These are phyloP conservation scores for Zalaria sp. DNA, from an alignment of 2,329 filamentous ascomycete genomes.

Conservation along the genomic window DNA sequence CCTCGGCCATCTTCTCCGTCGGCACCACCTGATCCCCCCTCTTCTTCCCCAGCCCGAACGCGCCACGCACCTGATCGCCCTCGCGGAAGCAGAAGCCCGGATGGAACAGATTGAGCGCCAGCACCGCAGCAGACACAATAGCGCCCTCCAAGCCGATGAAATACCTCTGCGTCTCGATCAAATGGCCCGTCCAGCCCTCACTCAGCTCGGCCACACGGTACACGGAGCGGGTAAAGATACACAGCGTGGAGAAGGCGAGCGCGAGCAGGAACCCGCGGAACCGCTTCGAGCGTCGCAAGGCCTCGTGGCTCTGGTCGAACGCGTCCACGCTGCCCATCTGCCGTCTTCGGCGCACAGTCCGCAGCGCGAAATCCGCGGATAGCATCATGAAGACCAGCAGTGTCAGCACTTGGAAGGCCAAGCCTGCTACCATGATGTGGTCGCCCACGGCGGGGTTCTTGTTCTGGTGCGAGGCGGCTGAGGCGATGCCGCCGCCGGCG, in stretches of 20 bases:
- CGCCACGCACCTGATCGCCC: background rate
- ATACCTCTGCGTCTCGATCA: constrained; percentile 36
- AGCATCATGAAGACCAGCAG: constrained; percentile 40
- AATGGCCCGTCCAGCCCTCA: constrained; percentile 45
- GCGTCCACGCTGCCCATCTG: background rate
- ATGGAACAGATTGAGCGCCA: constrained; percentile 32
- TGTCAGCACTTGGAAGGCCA: constrained; percentile 46
- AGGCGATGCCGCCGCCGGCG: constrained; percentile 34
- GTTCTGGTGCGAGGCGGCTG: constrained; percentile 16
- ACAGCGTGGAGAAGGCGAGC: background rate
- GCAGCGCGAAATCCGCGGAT: constrained; percentile 32
- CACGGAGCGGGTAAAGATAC: constrained; percentile 48
- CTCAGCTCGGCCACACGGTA: constrained; percentile 54
- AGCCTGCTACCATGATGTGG: constrained; percentile 51
- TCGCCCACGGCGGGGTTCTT: constrained; percentile 27
- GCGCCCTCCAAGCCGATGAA: constrained; percentile 40
- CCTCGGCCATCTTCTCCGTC: background rate
- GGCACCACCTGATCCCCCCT: background rate
- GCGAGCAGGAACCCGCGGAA: constrained; percentile 13
- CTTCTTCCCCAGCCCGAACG: background rate
- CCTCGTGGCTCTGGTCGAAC: constrained; percentile 2
- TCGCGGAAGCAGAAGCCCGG: constrained; percentile 20
- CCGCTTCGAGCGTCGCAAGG: background rate
- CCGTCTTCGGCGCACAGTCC: background rate
- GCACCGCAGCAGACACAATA: constrained; percentile 35